These are phyloP conservation scores for Pisolithus microcarpus DNA, from an alignment of 768 basidiomycete species.

Conservation along the genomic window DNA sequence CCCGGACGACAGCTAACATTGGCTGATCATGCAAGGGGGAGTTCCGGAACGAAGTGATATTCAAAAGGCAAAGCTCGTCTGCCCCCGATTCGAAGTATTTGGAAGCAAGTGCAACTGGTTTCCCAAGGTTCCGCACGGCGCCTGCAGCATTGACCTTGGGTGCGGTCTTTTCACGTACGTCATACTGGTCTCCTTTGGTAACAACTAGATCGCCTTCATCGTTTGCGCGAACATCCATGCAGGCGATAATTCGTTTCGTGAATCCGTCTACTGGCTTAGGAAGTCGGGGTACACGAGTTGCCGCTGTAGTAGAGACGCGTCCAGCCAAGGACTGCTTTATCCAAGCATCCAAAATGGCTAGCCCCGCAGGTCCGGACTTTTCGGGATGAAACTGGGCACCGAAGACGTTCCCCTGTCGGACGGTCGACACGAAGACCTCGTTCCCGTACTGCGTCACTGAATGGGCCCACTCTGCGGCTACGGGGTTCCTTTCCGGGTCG, in stretches of 20 bases:
- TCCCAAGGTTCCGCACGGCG: slow-evolving; percentile 92
- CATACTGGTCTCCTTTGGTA: slow-evolving; percentile 99
- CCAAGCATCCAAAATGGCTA: slow-evolving; percentile 77
- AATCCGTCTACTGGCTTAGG: slow-evolving; percentile 54
- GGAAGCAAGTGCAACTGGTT: slow-evolving; percentile 85
- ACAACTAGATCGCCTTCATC: slow-evolving; percentile 96
- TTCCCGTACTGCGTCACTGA: slow-evolving; percentile 91
- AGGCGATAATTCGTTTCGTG: slow-evolving; percentile 93
- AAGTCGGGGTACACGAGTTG: slow-evolving; percentile 26
- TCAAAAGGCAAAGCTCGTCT: slow-evolving; percentile 95
- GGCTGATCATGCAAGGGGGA: slow-evolving; percentile 95
- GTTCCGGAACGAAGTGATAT: slow-evolving; percentile 98
- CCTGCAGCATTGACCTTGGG: slow-evolving; percentile 47
- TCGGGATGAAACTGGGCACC: slow-evolving; percentile 98
- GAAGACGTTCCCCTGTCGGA: slow-evolving; percentile 80
- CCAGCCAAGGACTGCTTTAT: slow-evolving; percentile 47
- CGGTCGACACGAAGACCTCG: slow-evolving; percentile 81
- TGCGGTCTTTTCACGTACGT: slow-evolving; percentile 76
- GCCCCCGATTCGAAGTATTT: slow-evolving; percentile 85
- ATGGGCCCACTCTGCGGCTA: slow-evolving; percentile 69
- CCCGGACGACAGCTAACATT: slow-evolving; percentile 92
- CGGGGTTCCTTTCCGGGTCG: slow-evolving; percentile 45
- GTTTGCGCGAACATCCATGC: slow-evolving; percentile 95
- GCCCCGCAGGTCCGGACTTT: slow-evolving; percentile 87
- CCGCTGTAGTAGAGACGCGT: slow-evolving; percentile 29